phyloP scores from a whole-genome alignment of 176 grass and related monocot genomes.

The Carex parvula region DNA sequence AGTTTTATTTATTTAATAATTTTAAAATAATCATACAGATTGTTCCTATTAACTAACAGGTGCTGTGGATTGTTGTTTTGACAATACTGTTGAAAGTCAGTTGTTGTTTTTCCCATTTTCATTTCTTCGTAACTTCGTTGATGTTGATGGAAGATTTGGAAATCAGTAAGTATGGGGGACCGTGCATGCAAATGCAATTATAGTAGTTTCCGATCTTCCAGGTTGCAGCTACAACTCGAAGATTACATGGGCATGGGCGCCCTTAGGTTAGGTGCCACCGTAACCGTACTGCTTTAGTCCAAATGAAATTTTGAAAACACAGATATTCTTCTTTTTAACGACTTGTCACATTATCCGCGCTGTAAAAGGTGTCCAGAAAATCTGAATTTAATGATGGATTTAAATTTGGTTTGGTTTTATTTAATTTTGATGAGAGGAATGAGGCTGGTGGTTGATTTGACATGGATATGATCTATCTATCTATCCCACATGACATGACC shows the following conservation, averaged over 20 bases:
- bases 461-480: slow-evolving; percentile 11
- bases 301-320: background rate
- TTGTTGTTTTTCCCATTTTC: too few relatives aligned
- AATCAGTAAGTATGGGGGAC: background rate
- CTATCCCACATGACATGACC: background rate
- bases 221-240: background rate
- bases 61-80: too few relatives aligned
- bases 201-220: background rate
- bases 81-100: too few relatives aligned
- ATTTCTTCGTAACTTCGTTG: too few relatives aligned
- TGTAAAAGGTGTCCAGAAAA: background rate
- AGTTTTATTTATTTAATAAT: too few relatives aligned
- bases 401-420: background rate
- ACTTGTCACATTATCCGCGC: background rate
- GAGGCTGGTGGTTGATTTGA: background rate
- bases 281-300: background rate
- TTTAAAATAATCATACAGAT: too few relatives aligned
- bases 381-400: background rate
- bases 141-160: too few relatives aligned
- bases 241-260: too few relatives aligned
- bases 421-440: background rate
- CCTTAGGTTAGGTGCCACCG: background rate
- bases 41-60: too few relatives aligned
- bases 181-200: background rate
- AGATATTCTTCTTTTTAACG: background rate